Base-by-base conservation (phyloP, 305 asterid genomes). In the Fraxinus xanthoxyloides region DNA sequence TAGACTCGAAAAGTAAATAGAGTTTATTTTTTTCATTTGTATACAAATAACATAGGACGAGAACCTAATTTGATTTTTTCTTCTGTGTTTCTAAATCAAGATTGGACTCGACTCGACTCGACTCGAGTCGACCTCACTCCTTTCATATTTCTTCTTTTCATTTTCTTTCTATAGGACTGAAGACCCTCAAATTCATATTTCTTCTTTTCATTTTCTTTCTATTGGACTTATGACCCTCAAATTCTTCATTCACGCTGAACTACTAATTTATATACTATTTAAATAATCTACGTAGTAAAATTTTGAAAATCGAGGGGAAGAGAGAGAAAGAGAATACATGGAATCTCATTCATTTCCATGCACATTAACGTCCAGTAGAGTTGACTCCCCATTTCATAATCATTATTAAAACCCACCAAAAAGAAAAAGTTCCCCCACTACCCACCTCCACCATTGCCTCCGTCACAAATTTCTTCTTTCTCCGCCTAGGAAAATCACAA, bases 271-370 rank as follows among this genome's bases (percentile, higher is more conserved):
- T 43, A 46, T 51, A 51, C 1, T 40, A 2, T 12, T 13, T 46
- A 46, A 54, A 54, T 5, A 54, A 54, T 17, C 65, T 5, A 6
- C 26, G 24, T 6, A 23, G 36, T n/a, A 82, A 82, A 76, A 1
- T 76, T 59, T 84, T 32, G 88, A 80, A 82, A 72, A 85, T 79
- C 40, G 72, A 21, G 80, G 34, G 21, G 35, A 1, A 65, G n/a
- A 28, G 31, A 70, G 17, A 69, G 38, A 75, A 69, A 63, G 59
- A 61, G 26, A 7, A 23, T 13, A 67, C 74, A 83, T 82, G 84
- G 89, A 86, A 79, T 86, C 87, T 86, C 79, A 30, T 82, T 80
- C 81, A 77, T 75, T 74, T 69, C 79, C 79, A 78, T 75, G 78
- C 77, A 59, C 65, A 77, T 31, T 61, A 78, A 70, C 76, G 76